phyloP scores from a whole-genome alignment of 768 basidiomycete species.

The Serendipita indica region DNA sequence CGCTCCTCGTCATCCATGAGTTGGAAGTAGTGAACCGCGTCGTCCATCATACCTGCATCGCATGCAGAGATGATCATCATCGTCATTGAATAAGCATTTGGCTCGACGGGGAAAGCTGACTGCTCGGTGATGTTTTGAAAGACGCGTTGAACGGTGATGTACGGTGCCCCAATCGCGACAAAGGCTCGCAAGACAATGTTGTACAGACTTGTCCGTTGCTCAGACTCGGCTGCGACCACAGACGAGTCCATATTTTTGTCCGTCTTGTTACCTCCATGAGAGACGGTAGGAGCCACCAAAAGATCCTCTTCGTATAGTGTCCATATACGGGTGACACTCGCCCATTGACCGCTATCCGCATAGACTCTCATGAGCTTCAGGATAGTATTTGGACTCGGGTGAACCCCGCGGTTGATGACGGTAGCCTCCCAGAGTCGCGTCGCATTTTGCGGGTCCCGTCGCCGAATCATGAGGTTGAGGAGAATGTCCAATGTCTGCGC shows the following conservation, averaged over 20 bases:
- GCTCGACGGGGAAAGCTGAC: conserved; percentile 33
- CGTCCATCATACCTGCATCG: conserved; percentile 47
- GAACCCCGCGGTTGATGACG: conserved; percentile 37
- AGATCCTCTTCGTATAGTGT: conserved; percentile 36
- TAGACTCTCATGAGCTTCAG: conserved; percentile 68
- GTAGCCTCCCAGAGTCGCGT: conserved; percentile 54
- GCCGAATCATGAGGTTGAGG: conserved; percentile 47
- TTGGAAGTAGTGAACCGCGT: conserved; percentile 49
- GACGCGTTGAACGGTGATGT: conserved; percentile 40
- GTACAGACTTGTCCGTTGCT: conserved; percentile 43
- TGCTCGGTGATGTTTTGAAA: conserved; percentile 37
- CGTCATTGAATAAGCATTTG: conserved; percentile 51
- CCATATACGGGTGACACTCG: conserved; percentile 54
- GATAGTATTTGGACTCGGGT: conserved; percentile 50
- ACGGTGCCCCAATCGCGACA: conserved; percentile 66
- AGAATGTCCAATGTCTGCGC: conserved; percentile 25
- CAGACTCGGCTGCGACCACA: background rate
- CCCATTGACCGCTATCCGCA: conserved; percentile 68
- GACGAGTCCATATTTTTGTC: background rate
- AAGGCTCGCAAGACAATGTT: conserved; percentile 77
- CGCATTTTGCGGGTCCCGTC: conserved; percentile 47
- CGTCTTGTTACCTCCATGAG: conserved; percentile 14
- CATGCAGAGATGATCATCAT: conserved; percentile 70
- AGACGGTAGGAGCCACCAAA: conserved; percentile 22
- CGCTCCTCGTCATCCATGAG: conserved; percentile 40